Conservation (phyloP, 1,284 basidiomycete genomes). For the Puccinia triticina region DNA sequence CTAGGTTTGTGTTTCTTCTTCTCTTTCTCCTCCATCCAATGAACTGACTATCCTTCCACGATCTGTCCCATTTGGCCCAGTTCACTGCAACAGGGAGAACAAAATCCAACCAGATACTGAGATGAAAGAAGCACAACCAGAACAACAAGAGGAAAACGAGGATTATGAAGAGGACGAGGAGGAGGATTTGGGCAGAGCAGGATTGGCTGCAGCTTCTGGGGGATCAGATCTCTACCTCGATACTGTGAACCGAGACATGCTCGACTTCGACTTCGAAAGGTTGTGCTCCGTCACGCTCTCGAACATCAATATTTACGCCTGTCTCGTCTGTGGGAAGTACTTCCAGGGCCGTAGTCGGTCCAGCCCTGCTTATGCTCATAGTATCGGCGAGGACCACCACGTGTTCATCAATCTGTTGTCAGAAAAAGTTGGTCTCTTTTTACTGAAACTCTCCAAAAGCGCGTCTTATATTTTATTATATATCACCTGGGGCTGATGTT, state of each 20-base stretch:
- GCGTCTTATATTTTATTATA: slow-evolving; percentile 20
- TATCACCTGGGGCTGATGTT: not conserved
- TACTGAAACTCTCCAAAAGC: not conserved
- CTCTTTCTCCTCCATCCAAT: not conserved
- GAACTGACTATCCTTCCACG: not conserved
- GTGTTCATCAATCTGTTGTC: slow-evolving; percentile 96
- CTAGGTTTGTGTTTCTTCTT: not conserved
- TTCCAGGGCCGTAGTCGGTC: slow-evolving; percentile 93
- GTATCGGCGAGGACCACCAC: slow-evolving; percentile 95
- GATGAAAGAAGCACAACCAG: not conserved
- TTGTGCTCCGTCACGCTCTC: slow-evolving; percentile 93
- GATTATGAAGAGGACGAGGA: slow-evolving; percentile 11
- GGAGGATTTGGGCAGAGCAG: slow-evolving; percentile 33
- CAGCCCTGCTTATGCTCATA: slow-evolving; percentile 94
- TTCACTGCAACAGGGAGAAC: no score
- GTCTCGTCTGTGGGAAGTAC: slow-evolving; percentile 97
- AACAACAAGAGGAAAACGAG: not conserved
- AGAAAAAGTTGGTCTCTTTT: slow-evolving; percentile 69
- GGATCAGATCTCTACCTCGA: slow-evolving; percentile 50
- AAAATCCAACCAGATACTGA: slow-evolving; percentile 13
- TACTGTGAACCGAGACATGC: slow-evolving; percentile 61
- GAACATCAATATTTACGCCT: slow-evolving; percentile 97
- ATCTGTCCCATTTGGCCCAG: not conserved
- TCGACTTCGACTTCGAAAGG: slow-evolving; percentile 99
- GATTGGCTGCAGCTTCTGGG: not conserved